Base-by-base conservation (phyloP, 805 yeast genomes). In the Spathaspora sp. region DNA sequence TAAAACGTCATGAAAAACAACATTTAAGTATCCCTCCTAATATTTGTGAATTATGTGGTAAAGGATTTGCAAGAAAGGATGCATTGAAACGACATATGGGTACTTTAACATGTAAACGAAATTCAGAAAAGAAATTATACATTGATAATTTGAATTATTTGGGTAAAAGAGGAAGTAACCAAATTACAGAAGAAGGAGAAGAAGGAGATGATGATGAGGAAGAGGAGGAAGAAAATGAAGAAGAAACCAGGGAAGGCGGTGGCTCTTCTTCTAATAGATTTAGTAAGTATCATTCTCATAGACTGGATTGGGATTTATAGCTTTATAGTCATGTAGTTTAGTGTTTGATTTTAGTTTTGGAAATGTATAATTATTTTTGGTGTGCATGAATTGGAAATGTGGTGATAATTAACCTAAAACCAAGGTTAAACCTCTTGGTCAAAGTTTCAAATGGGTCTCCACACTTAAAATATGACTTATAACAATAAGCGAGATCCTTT, bases 51-150 rank as follows among this genome's bases (percentile, higher is more conserved):
- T 68, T 75, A 16, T 87, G 96, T 70, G 89, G 89, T 38, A 87
- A 87, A 61, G 92, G 94, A 0, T 87, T 87, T 75, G 93, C 94
- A 1, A 71, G 96, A 46, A 86, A 86, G 60, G 96, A 87, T 67
- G 94, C 94, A 0, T 71, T 87, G 58, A 87, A 87, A 63, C 73
- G 96, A 57, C 96, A 87, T 65, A 73, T 75, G 50, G 86, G 86
- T 48, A 87, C 96, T 0, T 68, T 85, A 54, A 87, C 94, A 0
- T 87, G 96, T 70, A 80, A 80, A 56, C 64, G 94, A 50, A 87
- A 87, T 62, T 78, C 89, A 40, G 85, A 81, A 50, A 79, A 83
- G 61, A 63, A 66, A 50, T 55, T 72, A 19, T 72, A 73, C 49
- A 53, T 60, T 18, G 69, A 66, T 16, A 74, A 74, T 54, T 57